A percentile compares a stretch with the other conserved stretches of the same genome.
Conservation (phyloP, 441 rosid genomes). For the Pelargonium exstipulatum region DNA sequence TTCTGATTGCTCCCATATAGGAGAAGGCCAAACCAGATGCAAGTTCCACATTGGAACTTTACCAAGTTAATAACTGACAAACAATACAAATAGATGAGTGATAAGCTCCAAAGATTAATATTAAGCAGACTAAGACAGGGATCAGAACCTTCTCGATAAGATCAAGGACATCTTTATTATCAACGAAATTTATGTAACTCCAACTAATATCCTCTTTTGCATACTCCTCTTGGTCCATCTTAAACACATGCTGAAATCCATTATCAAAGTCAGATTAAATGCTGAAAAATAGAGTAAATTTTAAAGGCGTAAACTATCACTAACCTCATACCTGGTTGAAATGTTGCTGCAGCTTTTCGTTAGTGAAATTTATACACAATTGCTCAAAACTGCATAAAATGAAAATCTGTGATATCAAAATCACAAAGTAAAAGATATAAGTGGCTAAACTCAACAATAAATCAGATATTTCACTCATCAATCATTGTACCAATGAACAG, state of each 20-base stretch:
- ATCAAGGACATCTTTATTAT: constrained; percentile 94
- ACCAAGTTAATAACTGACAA: neutral
- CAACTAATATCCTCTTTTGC: constrained; percentile 89
- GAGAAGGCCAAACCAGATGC: neutral
- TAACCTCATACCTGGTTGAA: constrained; percentile 70
- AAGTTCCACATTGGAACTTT: constrained; percentile 4
- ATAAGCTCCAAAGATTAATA: constrained; percentile 2
- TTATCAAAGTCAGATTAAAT: constrained; percentile 11
- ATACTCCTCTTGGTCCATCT: constrained; percentile 99
- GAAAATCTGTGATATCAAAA: too few relatives aligned
- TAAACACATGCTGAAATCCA: constrained; percentile 81
- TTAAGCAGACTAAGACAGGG: neutral
- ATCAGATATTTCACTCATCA: too few relatives aligned
- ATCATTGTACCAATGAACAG: too few relatives aligned
- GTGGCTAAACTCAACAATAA: too few relatives aligned
- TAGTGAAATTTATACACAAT: constrained; percentile 94
- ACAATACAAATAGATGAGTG: neutral
- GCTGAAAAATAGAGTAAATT: constrained; percentile 12
- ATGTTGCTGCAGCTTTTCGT: constrained; percentile 98
- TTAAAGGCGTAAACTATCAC: constrained; percentile 5
- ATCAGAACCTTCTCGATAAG: constrained; percentile 64
- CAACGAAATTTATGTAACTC: constrained; percentile 98
- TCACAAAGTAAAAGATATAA: too few relatives aligned
- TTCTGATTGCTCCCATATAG: too few relatives aligned
- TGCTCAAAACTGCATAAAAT: constrained; percentile 74